A percentile compares a stretch with the other conserved stretches of the same genome.
These are phyloP conservation scores for Rubia peregrina DNA, from an alignment of 305 asterid genomes.

Conservation along the genomic window DNA sequence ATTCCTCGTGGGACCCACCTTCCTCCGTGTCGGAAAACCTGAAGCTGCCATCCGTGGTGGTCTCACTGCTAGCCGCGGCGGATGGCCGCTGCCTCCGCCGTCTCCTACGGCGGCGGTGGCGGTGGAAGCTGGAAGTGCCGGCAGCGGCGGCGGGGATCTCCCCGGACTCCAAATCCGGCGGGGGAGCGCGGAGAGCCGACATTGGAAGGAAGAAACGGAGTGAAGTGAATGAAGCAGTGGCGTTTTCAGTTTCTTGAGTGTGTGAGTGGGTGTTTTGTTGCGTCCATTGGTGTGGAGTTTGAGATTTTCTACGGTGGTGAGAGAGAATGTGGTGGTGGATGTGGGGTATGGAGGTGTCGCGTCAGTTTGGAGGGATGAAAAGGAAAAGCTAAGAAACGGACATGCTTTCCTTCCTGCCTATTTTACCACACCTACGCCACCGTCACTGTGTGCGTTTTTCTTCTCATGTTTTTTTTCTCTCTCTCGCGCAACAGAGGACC, in stretches of 20 bases:
- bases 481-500: too few species aligned
- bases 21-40: conserved; percentile 41
- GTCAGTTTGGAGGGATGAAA: conserved; percentile 20
- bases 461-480: neutral
- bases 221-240: neutral
- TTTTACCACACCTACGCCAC: conserved; percentile 5
- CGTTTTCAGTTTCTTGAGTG: neutral
- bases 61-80: conserved; percentile 37
- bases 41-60: conserved; percentile 42
- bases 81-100: conserved; percentile 29
- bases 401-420: neutral
- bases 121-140: conserved; percentile 17
- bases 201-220: conserved; percentile 10
- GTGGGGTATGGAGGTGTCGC: conserved; percentile 17
- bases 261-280: neutral
- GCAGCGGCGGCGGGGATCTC: conserved; percentile 16
- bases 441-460: neutral
- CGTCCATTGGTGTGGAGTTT: neutral
- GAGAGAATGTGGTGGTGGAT: conserved; percentile 5
- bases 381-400: conserved; percentile 5
- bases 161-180: conserved; percentile 27
- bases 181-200: conserved; percentile 22
- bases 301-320: neutral
- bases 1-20: conserved; percentile 29
- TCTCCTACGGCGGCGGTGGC: conserved; percentile 30